These are phyloP conservation scores for Mycena vulgaris DNA, from an alignment of 768 basidiomycete species.

Conservation along the genomic window DNA sequence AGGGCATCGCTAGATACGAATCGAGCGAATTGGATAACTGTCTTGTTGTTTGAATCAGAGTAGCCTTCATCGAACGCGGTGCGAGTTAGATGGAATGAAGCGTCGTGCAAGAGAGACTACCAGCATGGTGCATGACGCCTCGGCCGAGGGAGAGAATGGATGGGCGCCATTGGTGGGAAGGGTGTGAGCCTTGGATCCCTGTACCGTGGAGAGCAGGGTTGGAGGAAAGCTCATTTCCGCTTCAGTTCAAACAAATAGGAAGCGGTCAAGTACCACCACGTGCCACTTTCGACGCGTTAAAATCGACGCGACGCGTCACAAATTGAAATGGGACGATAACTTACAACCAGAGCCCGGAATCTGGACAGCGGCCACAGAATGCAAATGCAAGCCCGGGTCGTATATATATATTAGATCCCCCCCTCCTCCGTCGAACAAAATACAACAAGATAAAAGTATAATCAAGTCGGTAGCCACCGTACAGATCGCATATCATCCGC, in stretches of 20 bases:
- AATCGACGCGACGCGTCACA: conserved; percentile 26
- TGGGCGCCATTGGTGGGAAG: conserved; percentile 57
- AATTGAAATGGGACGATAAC: background rate
- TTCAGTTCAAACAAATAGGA: too few species aligned
- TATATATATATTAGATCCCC: conserved; percentile 5
- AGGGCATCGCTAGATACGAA: conserved; percentile 63
- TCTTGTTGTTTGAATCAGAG: conserved; percentile 66
- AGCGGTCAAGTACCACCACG: too few species aligned
- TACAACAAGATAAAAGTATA: conserved; percentile 41
- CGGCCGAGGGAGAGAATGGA: conserved; percentile 61
- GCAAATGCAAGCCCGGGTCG: too few species aligned
- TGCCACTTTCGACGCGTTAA: too few species aligned
- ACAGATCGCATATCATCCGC: conserved; percentile 46
- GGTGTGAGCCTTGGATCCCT: conserved; percentile 56
- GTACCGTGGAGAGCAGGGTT: conserved; percentile 61
- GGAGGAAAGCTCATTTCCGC: conserved; percentile 39
- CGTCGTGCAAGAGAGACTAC: background rate
- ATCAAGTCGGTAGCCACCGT: conserved; percentile 57
- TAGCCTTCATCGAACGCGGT: conserved; percentile 43
- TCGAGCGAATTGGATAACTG: conserved; percentile 70
- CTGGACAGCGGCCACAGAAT: too few species aligned
- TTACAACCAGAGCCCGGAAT: background rate
- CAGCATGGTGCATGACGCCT: conserved; percentile 60
- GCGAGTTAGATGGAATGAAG: background rate
- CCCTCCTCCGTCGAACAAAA: conserved; percentile 12